Conservation (phyloP, 495 filamentous ascomycete genomes). For the Sporormia fimetaria region DNA sequence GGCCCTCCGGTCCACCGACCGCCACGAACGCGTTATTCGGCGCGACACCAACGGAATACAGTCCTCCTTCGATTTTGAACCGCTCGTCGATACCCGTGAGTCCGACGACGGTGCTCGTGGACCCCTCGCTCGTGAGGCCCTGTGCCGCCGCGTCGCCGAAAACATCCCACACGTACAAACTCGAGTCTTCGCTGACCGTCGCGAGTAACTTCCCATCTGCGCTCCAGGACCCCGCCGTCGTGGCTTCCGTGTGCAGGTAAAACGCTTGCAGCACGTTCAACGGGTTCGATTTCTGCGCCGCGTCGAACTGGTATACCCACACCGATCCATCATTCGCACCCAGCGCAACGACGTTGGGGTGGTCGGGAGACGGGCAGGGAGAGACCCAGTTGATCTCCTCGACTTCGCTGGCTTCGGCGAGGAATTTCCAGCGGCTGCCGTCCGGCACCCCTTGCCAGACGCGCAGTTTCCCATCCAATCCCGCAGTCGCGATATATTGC, state of each 20-base stretch:
- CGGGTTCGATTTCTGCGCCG: constrained; percentile 39
- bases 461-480: constrained; percentile 60
- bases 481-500: constrained; percentile 73
- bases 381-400: constrained; percentile 89
- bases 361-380: constrained; percentile 55
- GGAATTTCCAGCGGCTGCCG: constrained; percentile 48
- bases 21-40: constrained; percentile 68
- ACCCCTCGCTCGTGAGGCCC: constrained; percentile 52
- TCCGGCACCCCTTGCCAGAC: constrained; percentile 27
- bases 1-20: constrained; percentile 76
- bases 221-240: constrained; percentile 85
- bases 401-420: constrained; percentile 69
- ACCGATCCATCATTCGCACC: constrained; percentile 88
- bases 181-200: constrained; percentile 80
- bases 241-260: constrained; percentile 77
- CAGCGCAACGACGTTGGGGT: constrained; percentile 75
- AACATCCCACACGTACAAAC: constrained; percentile 85
- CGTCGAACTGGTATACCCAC: constrained; percentile 84
- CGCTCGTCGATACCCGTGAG: constrained; percentile 77
- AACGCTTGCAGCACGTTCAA: constrained; percentile 79
- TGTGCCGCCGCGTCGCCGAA: constrained; percentile 72
- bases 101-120: constrained; percentile 61
- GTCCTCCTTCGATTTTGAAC: constrained; percentile 81
- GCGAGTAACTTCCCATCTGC: constrained; percentile 79
- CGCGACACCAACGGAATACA: constrained; percentile 74